These are phyloP conservation scores for Aspergillus cavernicola DNA, from an alignment of 495 filamentous ascomycete species.

Conservation along the genomic window DNA sequence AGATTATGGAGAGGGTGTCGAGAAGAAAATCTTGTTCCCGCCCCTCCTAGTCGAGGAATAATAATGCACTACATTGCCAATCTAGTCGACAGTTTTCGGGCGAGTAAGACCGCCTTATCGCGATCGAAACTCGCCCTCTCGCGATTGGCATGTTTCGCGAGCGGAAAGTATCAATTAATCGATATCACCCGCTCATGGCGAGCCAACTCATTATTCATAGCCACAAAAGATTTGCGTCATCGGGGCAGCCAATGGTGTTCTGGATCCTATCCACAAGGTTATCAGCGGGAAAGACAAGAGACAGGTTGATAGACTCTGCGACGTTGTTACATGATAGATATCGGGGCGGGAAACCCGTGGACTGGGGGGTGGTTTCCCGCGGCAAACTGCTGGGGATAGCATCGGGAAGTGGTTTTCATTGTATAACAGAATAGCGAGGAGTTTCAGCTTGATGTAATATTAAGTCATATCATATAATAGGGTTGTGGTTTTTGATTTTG, in stretches of 20 bases:
- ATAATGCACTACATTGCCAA: too few species aligned
- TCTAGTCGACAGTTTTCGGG: not conserved
- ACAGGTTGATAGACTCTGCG: conserved; percentile 13
- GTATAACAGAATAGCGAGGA: conserved; percentile 34
- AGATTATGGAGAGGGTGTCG: conserved; percentile 60
- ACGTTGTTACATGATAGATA: conserved; percentile 18
- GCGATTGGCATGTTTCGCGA: not conserved
- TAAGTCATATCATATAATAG: not conserved
- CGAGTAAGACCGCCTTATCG: not conserved
- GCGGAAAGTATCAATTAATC: not conserved
- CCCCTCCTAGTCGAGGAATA: conserved; percentile 48
- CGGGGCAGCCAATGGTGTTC: conserved; percentile 11
- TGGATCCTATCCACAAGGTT: conserved; percentile 30
- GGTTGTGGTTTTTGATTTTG: not conserved
- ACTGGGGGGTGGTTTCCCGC: conserved; percentile 32
- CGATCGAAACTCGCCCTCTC: not conserved
- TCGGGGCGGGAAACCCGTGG: conserved; percentile 32
- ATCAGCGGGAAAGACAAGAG: conserved; percentile 30
- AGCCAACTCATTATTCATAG: not conserved
- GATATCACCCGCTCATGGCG: not conserved
- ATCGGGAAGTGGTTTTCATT: conserved; percentile 21
- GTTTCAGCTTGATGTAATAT: conserved; percentile 9
- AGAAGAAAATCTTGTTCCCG: conserved; percentile 53
- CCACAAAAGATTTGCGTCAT: conserved; percentile 21
- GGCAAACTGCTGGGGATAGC: conserved; percentile 27